Base-by-base conservation (phyloP, 192 early-diverging fungal species). In the Martensiomyces pterosporus region DNA sequence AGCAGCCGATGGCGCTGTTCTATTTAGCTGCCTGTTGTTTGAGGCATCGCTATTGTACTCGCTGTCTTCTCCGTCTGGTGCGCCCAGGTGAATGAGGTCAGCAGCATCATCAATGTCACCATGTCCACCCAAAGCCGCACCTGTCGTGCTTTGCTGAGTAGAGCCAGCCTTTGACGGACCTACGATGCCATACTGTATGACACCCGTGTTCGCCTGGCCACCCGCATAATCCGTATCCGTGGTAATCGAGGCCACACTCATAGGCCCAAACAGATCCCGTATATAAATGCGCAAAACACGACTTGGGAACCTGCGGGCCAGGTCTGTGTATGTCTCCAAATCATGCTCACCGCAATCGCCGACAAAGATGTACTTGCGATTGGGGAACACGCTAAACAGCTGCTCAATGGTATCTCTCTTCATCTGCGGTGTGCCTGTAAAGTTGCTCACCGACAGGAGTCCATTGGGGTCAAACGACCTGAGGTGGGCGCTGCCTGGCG, bases 271-370 rank as follows among this genome's bases (percentile, higher is more conserved):
- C 47, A 74, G 26, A 34, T 92, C 88, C 24, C 90, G 84, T 37
- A 97, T 90, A 44, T 90, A 91, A 24, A 97, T 87, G 48, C 85
- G 85, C 29, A 88, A 42, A n/a, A 97, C 80, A 38, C 81, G 82
- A 9, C 56, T 75, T 1, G 91, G 89, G 27, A 70, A 74, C 9
- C 75, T 72, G 0, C 54, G 41, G 3, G 82, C 81, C 24, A 94
- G 72, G 2, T 75, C 78, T 3, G 86, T 79, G 42, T 90, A 94
- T 45, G 85, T 85, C 49, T 92, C 88, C 37, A 90, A 65, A 47
- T 97, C 94, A 25, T 85, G 73, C 64, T 97, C 91, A 34, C 91
- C 94, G 43, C 84, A 83, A 57, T 97, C 94, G 17, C 94, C 94
- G 4, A 97, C 81, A 9, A 97, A 70, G 47, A 97, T 85, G 56